Evolutionary conservation across 129 eudicot species (phyloP), one percentile per base, ranked within the genome.

Genomic region (Solidago caesia): DNA sequence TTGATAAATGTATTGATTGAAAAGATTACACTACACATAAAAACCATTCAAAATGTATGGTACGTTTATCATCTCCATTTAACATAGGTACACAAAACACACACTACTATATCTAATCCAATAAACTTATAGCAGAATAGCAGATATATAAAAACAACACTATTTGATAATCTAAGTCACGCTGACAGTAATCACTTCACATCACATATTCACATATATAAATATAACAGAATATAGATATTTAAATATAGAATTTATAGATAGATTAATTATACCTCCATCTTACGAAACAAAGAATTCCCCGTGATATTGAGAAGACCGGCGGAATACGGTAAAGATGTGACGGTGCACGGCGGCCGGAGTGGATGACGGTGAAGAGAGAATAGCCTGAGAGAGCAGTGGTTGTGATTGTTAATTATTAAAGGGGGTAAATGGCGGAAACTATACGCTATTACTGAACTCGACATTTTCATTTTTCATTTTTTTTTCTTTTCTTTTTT

Each of bases 401-500:
- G 75, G 66, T 59, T 79, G 39, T 33, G 39, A 33, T 33, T 33
- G 39, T 33, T 33, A 33, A 33, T 33, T 33, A 33, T 33, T 42
- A 85, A 78, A 63, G 90, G 87, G 86, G 91, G 78, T 55, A 73
- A 67, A 77, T 83, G 75, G 89, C 90, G 89, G 92, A 59, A 75
- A 73, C 86, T 84, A 67, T 52, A 87, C 83, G 89, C 93, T 47
- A 84, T 16, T 5, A 75, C 70, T 49, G 80, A 83, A 64, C 76
- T 49, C 51, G 86, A 75, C 82, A 82, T 77, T 65, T 71, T 73
- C 68, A 41, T 61, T 45, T 52, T 72, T 16, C 59, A n/a, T 13
- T 75, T 47, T 52, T 49, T 70, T 45, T 16, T 5, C 6, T 58
- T 64, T 72, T 66, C 69, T 63, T 12, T 10, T 77, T 60, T 58